Percentiles rank a stretch among this genome's conserved stretches.
Conservation (phyloP, 768 basidiomycete genomes). For the Termitomyces sp. region DNA sequence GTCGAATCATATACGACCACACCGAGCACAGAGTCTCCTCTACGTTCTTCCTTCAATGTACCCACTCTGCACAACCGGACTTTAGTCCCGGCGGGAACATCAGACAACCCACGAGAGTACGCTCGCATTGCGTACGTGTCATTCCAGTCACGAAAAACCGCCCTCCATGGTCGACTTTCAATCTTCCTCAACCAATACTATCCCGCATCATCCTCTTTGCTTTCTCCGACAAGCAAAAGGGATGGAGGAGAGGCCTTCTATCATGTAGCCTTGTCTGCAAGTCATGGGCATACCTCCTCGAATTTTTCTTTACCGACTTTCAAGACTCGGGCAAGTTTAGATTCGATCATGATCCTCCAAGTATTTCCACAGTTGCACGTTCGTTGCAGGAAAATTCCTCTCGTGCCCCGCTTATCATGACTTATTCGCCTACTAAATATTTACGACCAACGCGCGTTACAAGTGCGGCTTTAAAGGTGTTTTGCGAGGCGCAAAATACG, state of each 20-base stretch:
- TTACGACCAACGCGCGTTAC: not conserved
- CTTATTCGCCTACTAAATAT: not conserved
- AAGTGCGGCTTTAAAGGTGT: not conserved
- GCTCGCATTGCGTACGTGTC: constrained; percentile 1
- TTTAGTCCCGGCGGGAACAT: constrained; percentile 1
- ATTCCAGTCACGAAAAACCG: not conserved
- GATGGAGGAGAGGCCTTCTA: constrained; percentile 8
- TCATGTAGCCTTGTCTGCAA: constrained; percentile 9
- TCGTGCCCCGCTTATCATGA: constrained; percentile 2
- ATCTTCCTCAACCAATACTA: constrained; percentile 4
- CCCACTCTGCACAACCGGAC: constrained; percentile 1
- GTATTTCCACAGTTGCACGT: constrained; percentile 3
- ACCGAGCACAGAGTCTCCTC: not conserved
- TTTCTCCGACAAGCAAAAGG: constrained; percentile 3
- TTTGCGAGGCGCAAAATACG: constrained; percentile 8
- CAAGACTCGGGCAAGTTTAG: not conserved
- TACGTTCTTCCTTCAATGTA: constrained; percentile 5
- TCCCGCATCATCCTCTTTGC: not conserved
- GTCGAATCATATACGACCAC: constrained; percentile 1
- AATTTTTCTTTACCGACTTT: constrained; percentile 8
- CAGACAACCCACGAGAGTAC: constrained; percentile 1
- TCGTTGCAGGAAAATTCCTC: not conserved
- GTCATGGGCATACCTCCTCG: constrained; percentile 5
- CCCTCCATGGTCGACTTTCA: not conserved
- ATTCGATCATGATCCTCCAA: not conserved